Evolutionary conservation across 164 flowering plant genomes (phyloP), one percentile per base, ranked within the genome.

Genomic region (Umbellularia californica): DNA sequence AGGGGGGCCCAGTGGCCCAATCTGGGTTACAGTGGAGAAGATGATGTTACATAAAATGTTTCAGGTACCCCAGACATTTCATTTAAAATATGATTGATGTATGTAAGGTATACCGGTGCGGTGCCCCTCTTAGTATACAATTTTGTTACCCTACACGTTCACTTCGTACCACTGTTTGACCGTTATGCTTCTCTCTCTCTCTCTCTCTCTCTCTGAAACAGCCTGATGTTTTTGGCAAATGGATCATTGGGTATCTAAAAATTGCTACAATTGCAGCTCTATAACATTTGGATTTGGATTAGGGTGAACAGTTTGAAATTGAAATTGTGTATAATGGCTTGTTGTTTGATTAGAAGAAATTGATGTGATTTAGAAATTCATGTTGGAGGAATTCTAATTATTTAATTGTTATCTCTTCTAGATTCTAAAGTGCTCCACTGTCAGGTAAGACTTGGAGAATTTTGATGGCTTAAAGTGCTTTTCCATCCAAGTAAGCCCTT

Each of bases 111-210:
- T 67, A 67, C 47, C 11, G 10, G 47, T 41, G 47, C 70, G 50
- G 28, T 67, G 33, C 24, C 70, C 70, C 24, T 15, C 70, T 30
- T 33, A 27, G 70, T 67, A 67, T 67, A 67, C 70, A 67, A 67
- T 67, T 67, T 67, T 67, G 70, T 67, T 13, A 67, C 70, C 15
- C 50, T 67, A 67, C 70, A 67, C 50, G 19, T 67, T 33, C 41
- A 67, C 33, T 35, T 15, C 28, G 33, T 67, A 41, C 19, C 17
- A 67, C 33, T 10, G 17, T 30, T 13, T 33, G 41, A 15, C 50
- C 22, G 47, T 41, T 41, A 33, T 15, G 15, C 27, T 2, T 17
- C 13, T 33, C 23, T 33, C 6, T 30, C 22, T 66, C 19, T 66
- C n/a, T 28, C 41, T 25, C 69, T 66, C 15, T 28, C 20, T 33